Evolutionary conservation across 2,329 filamentous ascomycete species (phyloP), one percentile per base, ranked within the genome.

Genomic region (Verticillium zaregamsianum): DNA sequence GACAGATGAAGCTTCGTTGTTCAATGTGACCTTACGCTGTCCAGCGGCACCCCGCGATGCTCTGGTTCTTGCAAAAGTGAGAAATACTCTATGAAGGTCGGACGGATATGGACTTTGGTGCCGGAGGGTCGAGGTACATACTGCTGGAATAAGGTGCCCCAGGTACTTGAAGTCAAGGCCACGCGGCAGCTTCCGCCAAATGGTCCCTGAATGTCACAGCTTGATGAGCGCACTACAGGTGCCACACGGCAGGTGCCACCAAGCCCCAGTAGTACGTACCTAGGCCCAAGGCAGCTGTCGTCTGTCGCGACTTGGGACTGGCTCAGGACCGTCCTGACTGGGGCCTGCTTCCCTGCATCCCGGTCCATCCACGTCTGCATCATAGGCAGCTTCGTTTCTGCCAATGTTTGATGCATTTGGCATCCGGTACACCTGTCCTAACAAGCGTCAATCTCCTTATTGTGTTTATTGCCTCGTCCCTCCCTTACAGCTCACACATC

Each of bases 161-260:
- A 28, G 25, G 9, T 35, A 35, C 33, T 11, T 35, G 33, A 61
- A 59, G 28, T 57, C 37, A 35, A 61, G 63, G 63, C 61, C 63
- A 63, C 61, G 63, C 61, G 61, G 63, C 63, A 39, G 61, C 55
- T 59, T 61, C 35, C 61, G 55, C 57, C 62, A 7, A 5, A 40
- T 49, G 45, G 45, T 49, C 45, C 45, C 45, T 49, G 45, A 49
- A 49, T 23, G 45, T 49, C 45, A 49, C 45, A 49, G 45, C 45
- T 49, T 49, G 45, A 49, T 45, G 39, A 45, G 17, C 39, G 8
- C 14, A 45, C 40, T 49, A 49, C 40, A 49, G 40, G 40, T 23
- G 40, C 40, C 45, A 49, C 45, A 49, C 37, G 5, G 37, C 15
- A 40, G 17, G 45, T 25, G 45, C 45, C 45, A 49, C 45, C 14